Conservation (phyloP, 345 rosid genomes). For the Garcia nutans region DNA sequence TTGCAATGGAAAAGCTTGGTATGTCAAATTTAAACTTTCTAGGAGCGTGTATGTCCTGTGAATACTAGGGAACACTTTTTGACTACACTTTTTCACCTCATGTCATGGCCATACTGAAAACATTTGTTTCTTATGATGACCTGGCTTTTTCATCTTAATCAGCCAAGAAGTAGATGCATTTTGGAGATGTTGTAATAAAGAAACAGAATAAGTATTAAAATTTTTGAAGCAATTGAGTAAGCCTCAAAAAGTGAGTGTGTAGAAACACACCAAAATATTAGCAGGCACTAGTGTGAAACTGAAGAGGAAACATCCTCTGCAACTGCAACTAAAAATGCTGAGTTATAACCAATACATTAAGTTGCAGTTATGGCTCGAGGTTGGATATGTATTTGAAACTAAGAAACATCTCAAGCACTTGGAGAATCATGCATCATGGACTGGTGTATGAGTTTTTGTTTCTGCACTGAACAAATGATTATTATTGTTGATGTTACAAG, state of each 20-base stretch:
- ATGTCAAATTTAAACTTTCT: constrained; percentile 8
- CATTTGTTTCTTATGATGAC: not conserved
- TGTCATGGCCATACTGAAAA: not conserved
- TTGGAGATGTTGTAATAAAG: not conserved
- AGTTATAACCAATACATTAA: not conserved
- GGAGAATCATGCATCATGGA: too few relatives aligned
- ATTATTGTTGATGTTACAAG: too few relatives aligned
- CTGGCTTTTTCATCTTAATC: not conserved
- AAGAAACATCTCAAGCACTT: too few relatives aligned
- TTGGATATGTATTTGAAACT: too few relatives aligned
- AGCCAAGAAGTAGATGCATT: too few relatives aligned
- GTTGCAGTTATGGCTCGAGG: too few relatives aligned
- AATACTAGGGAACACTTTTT: not conserved
- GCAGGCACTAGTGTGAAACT: not conserved
- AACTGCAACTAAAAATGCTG: not conserved
- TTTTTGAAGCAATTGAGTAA: not conserved
- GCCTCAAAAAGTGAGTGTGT: not conserved
- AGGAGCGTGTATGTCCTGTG: not conserved
- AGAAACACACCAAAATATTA: not conserved
- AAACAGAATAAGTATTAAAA: not conserved
- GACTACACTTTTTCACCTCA: not conserved
- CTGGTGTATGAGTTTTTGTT: too few relatives aligned
- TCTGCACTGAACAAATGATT: too few relatives aligned
- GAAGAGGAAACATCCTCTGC: not conserved
- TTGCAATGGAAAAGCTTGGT: constrained; percentile 82